A percentile compares a stretch with the other conserved stretches of the same genome.
Evolutionary conservation across 139 green algal species (phyloP).

Genomic region (Bryopsis sp.): DNA sequence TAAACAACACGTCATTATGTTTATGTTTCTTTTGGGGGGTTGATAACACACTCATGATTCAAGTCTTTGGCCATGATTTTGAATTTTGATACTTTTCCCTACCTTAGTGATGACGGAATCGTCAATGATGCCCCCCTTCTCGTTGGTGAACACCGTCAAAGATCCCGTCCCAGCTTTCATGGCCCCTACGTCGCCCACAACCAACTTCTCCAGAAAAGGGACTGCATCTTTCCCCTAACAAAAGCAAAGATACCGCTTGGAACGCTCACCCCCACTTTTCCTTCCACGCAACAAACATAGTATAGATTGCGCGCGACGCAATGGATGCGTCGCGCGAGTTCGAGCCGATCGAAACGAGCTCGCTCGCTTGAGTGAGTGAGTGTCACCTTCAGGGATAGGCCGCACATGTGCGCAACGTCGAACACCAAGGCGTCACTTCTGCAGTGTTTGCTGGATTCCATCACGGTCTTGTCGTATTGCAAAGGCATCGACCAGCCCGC

Average conservation of each 20-base stretch:
- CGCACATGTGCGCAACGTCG: constrained; percentile 98
- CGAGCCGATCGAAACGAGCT: too few species aligned
- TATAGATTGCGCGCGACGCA: neutral
- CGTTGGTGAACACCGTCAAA: constrained; percentile 91
- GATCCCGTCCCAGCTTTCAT: constrained; percentile 75
- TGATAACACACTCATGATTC: too few species aligned
- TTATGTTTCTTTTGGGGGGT: too few species aligned
- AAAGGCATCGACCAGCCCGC: constrained; percentile 97
- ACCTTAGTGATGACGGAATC: constrained; percentile 93
- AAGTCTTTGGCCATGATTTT: neutral
- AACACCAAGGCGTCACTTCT: constrained; percentile 81
- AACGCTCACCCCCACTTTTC: neutral
- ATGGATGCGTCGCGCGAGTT: neutral
- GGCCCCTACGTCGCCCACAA: constrained; percentile 81
- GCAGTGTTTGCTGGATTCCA: constrained; percentile 88
- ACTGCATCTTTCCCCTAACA: constrained; percentile 86
- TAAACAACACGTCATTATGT: too few species aligned
- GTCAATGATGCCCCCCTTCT: constrained; percentile 96
- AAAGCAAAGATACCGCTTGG: too few species aligned
- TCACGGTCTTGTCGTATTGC: constrained; percentile 97
- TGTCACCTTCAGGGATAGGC: constrained; percentile 74
- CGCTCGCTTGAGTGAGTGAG: too few species aligned
- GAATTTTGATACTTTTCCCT: neutral
- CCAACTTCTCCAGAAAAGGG: constrained; percentile 80
- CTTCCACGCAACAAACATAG: neutral